Evolutionary conservation across 169 alveolate species (phyloP), one percentile per base, ranked within the genome.

Genomic region (Eimeria brunetti): DNA sequence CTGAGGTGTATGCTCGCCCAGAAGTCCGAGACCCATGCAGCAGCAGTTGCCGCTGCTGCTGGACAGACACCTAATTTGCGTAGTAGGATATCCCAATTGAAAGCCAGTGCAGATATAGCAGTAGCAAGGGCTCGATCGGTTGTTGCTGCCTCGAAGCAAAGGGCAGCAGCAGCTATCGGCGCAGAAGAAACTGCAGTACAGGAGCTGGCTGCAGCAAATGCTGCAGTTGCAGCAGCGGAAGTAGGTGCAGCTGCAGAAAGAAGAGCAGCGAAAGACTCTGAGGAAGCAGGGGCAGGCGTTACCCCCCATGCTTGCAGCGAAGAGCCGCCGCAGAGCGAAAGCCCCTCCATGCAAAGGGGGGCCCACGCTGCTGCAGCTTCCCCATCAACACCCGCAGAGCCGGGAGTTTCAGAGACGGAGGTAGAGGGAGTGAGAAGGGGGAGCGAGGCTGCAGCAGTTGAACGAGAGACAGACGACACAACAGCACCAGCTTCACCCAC

Each of bases 1-100:
- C n/a, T 86, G 67, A 49, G 92, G 44, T 86, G 92, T 20, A 86
- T 86, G 92, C 53, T 86, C 60, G 83, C 92, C 60, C 92, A 86
- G 62, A 86, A 56, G 16, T 36, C 62, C 27, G 64, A 69, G 56
- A 62, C 22, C 58, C 78, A 41, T 9, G 92, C 62, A 38, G 67
- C 83, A 41, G 60, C 83, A 24, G 49, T 84, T 49, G 91, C 83
- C 18, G 83, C 80, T 36, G 56, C 64, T 12, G 92, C 92, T 60
- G 46, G 83, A 4, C 81, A 44, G 60, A 56, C 92, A 1, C 1
- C 83, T 38, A 49, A 36, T 41, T 41, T 38, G 8, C 92, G 64
- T 51, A 41, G 36, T 4, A 62, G 51, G 58, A 6, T 58, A 27
- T 16, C 58, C 44, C 36, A 18, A 16, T 9, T 49, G 60, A 36